Conservation (phyloP, 2,329 filamentous ascomycete genomes). For the Rutstroemia sp. region DNA sequence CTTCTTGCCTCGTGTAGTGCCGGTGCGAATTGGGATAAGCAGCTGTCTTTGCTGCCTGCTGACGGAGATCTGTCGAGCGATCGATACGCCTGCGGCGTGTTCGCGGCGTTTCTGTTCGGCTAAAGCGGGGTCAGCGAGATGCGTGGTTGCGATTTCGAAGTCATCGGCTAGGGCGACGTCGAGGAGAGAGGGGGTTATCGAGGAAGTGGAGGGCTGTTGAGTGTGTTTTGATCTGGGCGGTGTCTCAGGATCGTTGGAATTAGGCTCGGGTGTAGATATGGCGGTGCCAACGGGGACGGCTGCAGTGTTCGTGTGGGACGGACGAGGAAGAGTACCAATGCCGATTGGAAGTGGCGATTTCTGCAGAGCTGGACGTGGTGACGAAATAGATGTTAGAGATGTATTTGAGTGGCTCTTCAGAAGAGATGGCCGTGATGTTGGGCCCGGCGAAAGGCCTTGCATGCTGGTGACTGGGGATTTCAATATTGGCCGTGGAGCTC, state of each 20-base stretch:
- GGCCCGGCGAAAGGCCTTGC: not conserved
- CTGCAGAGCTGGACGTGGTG: not conserved
- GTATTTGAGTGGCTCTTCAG: not conserved
- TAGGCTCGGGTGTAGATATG: too few species aligned
- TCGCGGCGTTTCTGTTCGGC: slow-evolving; percentile 36
- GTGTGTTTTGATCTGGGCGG: too few species aligned
- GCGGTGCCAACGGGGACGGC: not conserved
- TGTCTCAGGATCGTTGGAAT: too few species aligned
- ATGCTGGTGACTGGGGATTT: not conserved
- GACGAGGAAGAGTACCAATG: not conserved
- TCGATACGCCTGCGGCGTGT: slow-evolving; percentile 56
- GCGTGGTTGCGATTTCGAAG: not conserved
- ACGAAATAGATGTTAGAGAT: not conserved
- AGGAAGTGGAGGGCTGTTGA: not conserved
- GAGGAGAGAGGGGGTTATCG: not conserved
- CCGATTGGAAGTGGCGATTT: not conserved
- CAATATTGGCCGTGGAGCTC: not conserved
- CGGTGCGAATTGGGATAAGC: slow-evolving; percentile 40
- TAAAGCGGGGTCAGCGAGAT: not conserved
- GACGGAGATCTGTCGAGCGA: slow-evolving; percentile 60
- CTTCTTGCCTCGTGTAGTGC: not conserved
- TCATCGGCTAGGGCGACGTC: not conserved
- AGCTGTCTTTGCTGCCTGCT: slow-evolving; percentile 54
- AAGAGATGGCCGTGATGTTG: not conserved
- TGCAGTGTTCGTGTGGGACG: not conserved